Evolutionary conservation across 306 rosid genomes (phyloP), one percentile per base, ranked within the genome.

Genomic region (Neltuma alba): DNA sequence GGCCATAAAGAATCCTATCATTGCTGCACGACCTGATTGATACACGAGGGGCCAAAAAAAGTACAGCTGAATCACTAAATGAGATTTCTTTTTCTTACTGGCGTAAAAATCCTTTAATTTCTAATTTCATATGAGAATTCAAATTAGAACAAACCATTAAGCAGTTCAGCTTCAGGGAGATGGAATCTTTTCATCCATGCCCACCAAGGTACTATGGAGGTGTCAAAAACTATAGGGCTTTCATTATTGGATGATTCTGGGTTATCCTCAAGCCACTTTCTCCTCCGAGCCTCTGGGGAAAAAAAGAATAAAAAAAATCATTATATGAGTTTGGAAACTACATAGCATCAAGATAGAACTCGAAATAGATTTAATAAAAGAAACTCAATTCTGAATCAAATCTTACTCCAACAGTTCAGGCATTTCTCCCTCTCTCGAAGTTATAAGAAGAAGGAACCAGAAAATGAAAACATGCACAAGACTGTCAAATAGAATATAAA

Each of bases 141-240:
- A 61, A 34, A 74, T 47, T 38, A 15, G 76, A 79, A 85, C 90
- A 74, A 71, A 96, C 99, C 99, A 83, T 96, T 96, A 21, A 96
- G 98, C 62, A 88, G 88, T 78, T 96, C 99, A 36, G 99, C 99
- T 85, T 96, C 99, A 48, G 99, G 99, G 81, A 96, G 91, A 84
- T 96, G 99, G 89, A 90, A 96, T 79, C 98, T 87, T 86, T 93
- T 96, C 7, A 88, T 80, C 99, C 99, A 96, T 54, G 98, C 99
- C 99, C 99, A 96, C 99, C 99, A 96, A 45, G 99, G 99, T 62
- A 96, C 54, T 54, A 93, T 89, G 85, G 98, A 91, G 42, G 99
- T 91, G 88, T 93, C 99, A 82, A 96, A 96, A 57, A 89, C 78
- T 30, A 96, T 83, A 41, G 97, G 99, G 28, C 75, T 89, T 9